Evolutionary conservation across 495 filamentous ascomycete genomes (phyloP).

Genomic region (Evansstolkia leycettana): DNA sequence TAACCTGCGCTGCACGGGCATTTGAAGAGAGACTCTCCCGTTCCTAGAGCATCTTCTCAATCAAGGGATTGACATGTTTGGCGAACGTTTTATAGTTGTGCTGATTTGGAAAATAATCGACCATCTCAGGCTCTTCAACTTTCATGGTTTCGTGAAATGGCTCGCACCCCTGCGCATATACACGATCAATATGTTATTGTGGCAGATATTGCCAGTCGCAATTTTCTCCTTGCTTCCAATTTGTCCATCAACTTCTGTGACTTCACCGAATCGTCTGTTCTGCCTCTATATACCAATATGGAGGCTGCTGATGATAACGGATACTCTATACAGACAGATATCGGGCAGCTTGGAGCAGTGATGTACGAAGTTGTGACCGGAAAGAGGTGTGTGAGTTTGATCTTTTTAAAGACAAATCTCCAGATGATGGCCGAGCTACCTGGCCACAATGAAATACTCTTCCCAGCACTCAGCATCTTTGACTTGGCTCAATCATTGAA

Average conservation of each 20-base stretch:
- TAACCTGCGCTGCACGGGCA: too few species aligned
- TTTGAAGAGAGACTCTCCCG: too few species aligned
- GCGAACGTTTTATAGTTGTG: too few species aligned
- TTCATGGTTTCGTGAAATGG: constrained; percentile 5
- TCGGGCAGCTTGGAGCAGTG: constrained; percentile 9
- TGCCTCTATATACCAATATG: constrained; percentile 4
- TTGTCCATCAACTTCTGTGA: constrained; percentile 5
- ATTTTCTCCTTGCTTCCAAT: constrained; percentile 5
- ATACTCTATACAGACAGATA: constrained; percentile 8
- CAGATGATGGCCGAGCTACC: constrained; percentile 2
- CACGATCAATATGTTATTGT: constrained; percentile 4
- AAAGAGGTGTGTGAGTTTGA: constrained; percentile 7
- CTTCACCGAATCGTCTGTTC: constrained; percentile 4
- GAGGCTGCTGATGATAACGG: constrained; percentile 4
- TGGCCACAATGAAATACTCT: constrained; percentile 5
- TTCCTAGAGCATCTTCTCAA: too few species aligned
- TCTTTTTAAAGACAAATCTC: constrained; percentile 4
- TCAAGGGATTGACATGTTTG: too few species aligned
- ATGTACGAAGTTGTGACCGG: constrained; percentile 10
- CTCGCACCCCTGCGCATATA: constrained; percentile 1
- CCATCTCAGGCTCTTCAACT: constrained; percentile 1
- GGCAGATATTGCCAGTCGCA: constrained; percentile 6
- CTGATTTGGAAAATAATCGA: constrained; percentile 2
- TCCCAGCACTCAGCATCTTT: constrained; percentile 5
- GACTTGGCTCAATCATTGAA: constrained; percentile 10